Evolutionary conservation across 805 yeast genomes (phyloP).

Genomic region (Phaffomyces antillensis): DNA sequence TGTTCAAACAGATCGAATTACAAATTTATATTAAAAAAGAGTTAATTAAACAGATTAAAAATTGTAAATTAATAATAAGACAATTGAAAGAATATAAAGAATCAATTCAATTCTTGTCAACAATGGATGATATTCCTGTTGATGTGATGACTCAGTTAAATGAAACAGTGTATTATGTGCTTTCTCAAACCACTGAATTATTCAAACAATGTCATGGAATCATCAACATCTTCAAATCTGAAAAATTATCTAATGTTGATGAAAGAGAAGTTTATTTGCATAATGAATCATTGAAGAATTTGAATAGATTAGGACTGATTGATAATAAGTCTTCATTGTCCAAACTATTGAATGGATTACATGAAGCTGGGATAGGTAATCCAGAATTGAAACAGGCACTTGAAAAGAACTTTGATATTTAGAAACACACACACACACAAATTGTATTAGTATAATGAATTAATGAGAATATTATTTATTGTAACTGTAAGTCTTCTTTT

Average conservation of each 20-base stretch:
- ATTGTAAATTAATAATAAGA: slow-evolving; percentile 30
- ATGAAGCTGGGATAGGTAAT: slow-evolving; percentile 15
- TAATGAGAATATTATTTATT: background rate
- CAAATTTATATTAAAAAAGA: slow-evolving; percentile 39
- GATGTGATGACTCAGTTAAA: slow-evolving; percentile 21
- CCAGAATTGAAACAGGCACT: slow-evolving; percentile 15
- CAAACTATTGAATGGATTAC: slow-evolving; percentile 15
- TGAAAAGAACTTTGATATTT: slow-evolving; percentile 14
- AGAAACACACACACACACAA: too few relatives aligned
- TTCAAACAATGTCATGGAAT: slow-evolving; percentile 12
- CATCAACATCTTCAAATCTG: slow-evolving; percentile 1
- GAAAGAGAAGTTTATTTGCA: slow-evolving; percentile 34
- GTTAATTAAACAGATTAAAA: slow-evolving; percentile 32
- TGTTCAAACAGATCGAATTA: slow-evolving; percentile 32
- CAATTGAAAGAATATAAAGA: slow-evolving; percentile 28
- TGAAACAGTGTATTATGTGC: slow-evolving; percentile 38
- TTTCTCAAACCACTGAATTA: slow-evolving; percentile 34
- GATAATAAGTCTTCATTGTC: slow-evolving; percentile 19
- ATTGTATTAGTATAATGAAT: background rate
- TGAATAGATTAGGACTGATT: slow-evolving; percentile 20
- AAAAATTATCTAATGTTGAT: slow-evolving; percentile 8
- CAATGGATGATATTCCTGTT: slow-evolving; percentile 2
- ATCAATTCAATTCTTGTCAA: slow-evolving; percentile 25
- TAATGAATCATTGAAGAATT: slow-evolving; percentile 30
- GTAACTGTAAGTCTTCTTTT: background rate